phyloP scores from a whole-genome alignment of 129 eudicot genomes.

The Chrysanthemum seticuspe region DNA sequence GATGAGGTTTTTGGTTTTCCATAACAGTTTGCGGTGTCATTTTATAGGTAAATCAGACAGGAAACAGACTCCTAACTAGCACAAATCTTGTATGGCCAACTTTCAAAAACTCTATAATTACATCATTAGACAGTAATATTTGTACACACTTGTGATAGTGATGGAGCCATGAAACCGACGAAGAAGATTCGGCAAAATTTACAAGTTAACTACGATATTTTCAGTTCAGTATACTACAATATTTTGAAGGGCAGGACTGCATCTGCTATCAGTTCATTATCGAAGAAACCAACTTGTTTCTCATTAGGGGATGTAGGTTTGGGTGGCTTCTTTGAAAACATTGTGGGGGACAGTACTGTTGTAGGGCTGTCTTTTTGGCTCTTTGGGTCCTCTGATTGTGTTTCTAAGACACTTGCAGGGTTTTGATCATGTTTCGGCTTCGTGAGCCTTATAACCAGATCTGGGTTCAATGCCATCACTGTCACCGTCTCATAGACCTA shows the following conservation, averaged over 20 bases:
- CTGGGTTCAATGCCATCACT: constrained; percentile 63
- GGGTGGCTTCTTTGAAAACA: constrained; percentile 82
- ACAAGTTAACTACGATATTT: neutral
- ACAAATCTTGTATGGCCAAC: neutral
- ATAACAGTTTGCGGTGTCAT: too few species aligned
- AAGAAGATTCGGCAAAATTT: neutral
- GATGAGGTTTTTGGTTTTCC: too few species aligned
- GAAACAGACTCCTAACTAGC: neutral
- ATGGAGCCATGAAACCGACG: too few species aligned
- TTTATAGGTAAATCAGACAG: too few species aligned
- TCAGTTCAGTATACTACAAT: neutral
- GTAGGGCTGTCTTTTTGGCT: constrained; percentile 42
- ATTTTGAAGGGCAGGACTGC: neutral
- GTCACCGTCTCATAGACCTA: constrained; percentile 90
- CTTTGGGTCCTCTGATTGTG: constrained; percentile 45
- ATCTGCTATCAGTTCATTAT: neutral
- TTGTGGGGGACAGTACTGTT: constrained; percentile 44
- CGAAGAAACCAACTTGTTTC: constrained; percentile 7
- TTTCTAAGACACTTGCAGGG: constrained; percentile 29
- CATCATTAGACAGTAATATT: neutral
- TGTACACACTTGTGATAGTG: constrained; percentile 2
- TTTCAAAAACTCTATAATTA: constrained; percentile 2
- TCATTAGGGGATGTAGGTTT: constrained; percentile 39
- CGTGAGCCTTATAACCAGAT: constrained; percentile 47
- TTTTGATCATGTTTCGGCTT: constrained; percentile 51